Evolutionary conservation across 208 protist species (phyloP).

Genomic region (Borovskyia barvae): DNA sequence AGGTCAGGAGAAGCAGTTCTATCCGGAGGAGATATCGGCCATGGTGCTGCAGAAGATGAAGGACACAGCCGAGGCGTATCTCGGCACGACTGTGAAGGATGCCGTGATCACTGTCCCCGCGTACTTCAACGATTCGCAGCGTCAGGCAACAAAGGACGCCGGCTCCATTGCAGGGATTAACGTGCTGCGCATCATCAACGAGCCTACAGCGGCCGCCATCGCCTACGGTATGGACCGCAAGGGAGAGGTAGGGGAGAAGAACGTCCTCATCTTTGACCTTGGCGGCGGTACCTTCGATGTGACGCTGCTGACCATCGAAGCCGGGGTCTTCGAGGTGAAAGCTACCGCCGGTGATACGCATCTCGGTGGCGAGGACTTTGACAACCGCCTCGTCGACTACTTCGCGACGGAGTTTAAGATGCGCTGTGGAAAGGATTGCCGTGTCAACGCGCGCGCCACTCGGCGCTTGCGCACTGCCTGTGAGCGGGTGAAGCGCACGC

Average conservation of each 20-base stretch:
- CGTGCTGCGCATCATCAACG: constrained; percentile 99
- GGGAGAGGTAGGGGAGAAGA: constrained; percentile 78
- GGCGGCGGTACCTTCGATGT: constrained; percentile 99
- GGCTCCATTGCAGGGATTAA: constrained; percentile 96
- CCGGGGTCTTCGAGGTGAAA: constrained; percentile 99
- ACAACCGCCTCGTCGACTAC: constrained; percentile 98
- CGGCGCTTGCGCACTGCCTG: constrained; percentile 85
- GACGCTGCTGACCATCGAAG: constrained; percentile 98
- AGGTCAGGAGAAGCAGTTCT: constrained; percentile 71
- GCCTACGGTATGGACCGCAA: constrained; percentile 98
- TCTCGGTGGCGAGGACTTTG: constrained; percentile 99
- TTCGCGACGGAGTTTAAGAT: constrained; percentile 96
- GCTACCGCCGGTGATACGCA: constrained; percentile 99
- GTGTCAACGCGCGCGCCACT: constrained; percentile 65
- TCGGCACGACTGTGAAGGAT: constrained; percentile 91
- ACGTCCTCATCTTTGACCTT: constrained; percentile 98
- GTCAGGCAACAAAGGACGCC: constrained; percentile 99
- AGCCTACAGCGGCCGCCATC: constrained; percentile 99
- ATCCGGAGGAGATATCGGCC: constrained; percentile 81
- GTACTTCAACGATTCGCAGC: constrained; percentile 99
- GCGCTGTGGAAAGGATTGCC: constrained; percentile 74
- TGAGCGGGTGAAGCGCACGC: constrained; percentile 97
- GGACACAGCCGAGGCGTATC: constrained; percentile 91
- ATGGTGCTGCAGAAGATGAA: constrained; percentile 94
- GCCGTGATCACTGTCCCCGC: constrained; percentile 99